Evolutionary conservation across 441 rosid species (phyloP), one percentile per base, ranked within the genome.

Genomic region (Erodium chrysanthum): DNA sequence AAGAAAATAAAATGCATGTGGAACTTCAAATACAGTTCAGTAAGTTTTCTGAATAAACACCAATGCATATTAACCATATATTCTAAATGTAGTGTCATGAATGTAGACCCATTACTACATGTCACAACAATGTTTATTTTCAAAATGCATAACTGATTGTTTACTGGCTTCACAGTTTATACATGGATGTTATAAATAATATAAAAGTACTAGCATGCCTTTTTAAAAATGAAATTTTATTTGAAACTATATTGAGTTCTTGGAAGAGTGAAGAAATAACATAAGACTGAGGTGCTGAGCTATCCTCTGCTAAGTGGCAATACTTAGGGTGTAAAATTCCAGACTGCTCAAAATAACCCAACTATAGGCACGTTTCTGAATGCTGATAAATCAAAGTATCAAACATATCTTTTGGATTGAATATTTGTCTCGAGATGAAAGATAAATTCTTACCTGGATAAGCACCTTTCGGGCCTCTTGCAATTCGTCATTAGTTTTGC

Each of bases 401-500:
- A 46, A 46, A 14, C 17, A 14, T 46, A 46, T 46, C 56, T n/a
- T 48, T 48, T 14, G 54, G 31, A 68, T 52, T 21, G 7, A 54
- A 63, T 5, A 27, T 15, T 7, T 68, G 7, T 29, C 35, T 60
- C 17, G 4, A 10, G 21, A 14, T 20, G 22, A 46, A 48, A 29
- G 12, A n/a, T 22, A 21, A 52, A 52, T 42, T 69, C 74, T 79
- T 67, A 84, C 97, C 60, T 8, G 68, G 33, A 86, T 76, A 66
- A 89, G 48, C 74, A 79, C 90, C 74, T 86, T 89, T 5, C 83
- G 84, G 68, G 85, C 90, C 0, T 75, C 88, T 68, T 83, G 91
- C 74, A 82, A 69, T 71, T 89, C 96, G 17, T 84, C 86, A 60
- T 86, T 85, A 44, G 60, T 76, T 71, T n/a, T 72, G n/a, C 72